A percentile compares a stretch with the other conserved stretches of the same genome.
Evolutionary conservation across 495 filamentous ascomycete species (phyloP).

Genomic region (Aspergillus incahuasiensis): DNA sequence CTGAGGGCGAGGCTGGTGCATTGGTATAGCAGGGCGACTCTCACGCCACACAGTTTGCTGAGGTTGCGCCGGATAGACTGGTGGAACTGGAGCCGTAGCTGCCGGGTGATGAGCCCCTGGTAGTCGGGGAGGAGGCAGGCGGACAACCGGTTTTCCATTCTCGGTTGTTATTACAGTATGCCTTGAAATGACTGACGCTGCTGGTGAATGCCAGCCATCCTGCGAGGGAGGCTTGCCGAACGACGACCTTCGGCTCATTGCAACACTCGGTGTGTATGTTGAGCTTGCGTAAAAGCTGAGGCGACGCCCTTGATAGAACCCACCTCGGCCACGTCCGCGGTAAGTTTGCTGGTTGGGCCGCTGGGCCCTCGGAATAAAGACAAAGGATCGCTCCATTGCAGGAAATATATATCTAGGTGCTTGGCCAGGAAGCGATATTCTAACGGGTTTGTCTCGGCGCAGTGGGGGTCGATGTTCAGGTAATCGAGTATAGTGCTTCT

Average conservation of each 20-base stretch:
- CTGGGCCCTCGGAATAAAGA: constrained; percentile 93
- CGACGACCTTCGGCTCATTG: constrained; percentile 89
- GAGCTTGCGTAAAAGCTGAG: constrained; percentile 78
- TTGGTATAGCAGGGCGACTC: constrained; percentile 72
- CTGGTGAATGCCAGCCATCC: constrained; percentile 70
- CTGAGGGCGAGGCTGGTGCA: constrained; percentile 95
- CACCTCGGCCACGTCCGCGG: constrained; percentile 62
- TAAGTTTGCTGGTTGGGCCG: constrained; percentile 86
- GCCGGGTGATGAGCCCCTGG: constrained; percentile 28
- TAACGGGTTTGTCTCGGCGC: constrained; percentile 92
- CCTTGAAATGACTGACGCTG: constrained; percentile 69
- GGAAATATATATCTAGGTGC: constrained; percentile 86
- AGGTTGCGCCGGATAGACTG: constrained; percentile 30
- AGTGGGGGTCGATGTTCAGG: constrained; percentile 93
- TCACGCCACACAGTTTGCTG: constrained; percentile 74
- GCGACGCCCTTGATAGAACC: constrained; percentile 66
- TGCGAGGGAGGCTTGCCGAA: constrained; percentile 70
- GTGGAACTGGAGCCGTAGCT: constrained; percentile 12
- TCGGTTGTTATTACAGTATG: constrained; percentile 55
- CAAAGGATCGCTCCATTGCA: constrained; percentile 83
- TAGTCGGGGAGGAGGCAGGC: constrained; percentile 67
- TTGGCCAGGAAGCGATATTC: constrained; percentile 80
- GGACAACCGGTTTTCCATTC: constrained; percentile 70
- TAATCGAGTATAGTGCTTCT: constrained; percentile 85
- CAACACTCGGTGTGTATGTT: constrained; percentile 81